Percentiles rank a stretch among this genome's conserved stretches.
Conservation (phyloP, 768 basidiomycete species). For the Tylopilus cervinicoccineus region DNA sequence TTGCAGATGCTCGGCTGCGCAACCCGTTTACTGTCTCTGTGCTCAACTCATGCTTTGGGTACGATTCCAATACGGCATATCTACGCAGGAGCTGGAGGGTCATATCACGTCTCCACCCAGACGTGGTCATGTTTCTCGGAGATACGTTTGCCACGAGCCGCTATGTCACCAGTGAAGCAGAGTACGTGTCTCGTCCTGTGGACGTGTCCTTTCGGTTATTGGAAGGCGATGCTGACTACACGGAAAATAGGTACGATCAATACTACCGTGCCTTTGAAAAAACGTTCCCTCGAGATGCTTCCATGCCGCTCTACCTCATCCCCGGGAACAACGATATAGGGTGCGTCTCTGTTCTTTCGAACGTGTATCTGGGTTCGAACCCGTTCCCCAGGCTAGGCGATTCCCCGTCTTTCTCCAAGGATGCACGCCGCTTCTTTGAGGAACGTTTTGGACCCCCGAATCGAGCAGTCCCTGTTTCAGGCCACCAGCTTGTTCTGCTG, state of each 20-base stretch:
- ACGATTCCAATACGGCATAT: slow-evolving; percentile 49
- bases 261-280: slow-evolving; percentile 60
- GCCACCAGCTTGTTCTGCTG: slow-evolving; percentile 68
- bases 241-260: slow-evolving; percentile 48
- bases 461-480: slow-evolving; percentile 54
- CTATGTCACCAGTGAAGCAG: slow-evolving; percentile 42
- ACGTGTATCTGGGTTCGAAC: not conserved
- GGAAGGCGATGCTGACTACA: not conserved
- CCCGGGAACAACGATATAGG: slow-evolving; percentile 85
- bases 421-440: slow-evolving; percentile 55
- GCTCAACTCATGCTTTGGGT: slow-evolving; percentile 38
- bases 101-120: slow-evolving; percentile 50
- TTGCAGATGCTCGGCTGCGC: slow-evolving; percentile 66
- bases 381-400: slow-evolving; percentile 47
- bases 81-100: slow-evolving; percentile 71
- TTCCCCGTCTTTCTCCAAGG: slow-evolving; percentile 45
- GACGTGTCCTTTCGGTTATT: not conserved
- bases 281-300: slow-evolving; percentile 47
- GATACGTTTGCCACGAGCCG: slow-evolving; percentile 72
- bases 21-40: slow-evolving; percentile 32
- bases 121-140: slow-evolving; percentile 71
- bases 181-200: slow-evolving; percentile 47
- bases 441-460: slow-evolving; percentile 68
- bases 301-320: slow-evolving; percentile 49
- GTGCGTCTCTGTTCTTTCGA: slow-evolving; percentile 31